A percentile compares a stretch with the other conserved stretches of the same genome.
These are phyloP conservation scores for Apiospora saccharicola DNA, from an alignment of 2,329 filamentous ascomycete genomes.

Conservation along the genomic window DNA sequence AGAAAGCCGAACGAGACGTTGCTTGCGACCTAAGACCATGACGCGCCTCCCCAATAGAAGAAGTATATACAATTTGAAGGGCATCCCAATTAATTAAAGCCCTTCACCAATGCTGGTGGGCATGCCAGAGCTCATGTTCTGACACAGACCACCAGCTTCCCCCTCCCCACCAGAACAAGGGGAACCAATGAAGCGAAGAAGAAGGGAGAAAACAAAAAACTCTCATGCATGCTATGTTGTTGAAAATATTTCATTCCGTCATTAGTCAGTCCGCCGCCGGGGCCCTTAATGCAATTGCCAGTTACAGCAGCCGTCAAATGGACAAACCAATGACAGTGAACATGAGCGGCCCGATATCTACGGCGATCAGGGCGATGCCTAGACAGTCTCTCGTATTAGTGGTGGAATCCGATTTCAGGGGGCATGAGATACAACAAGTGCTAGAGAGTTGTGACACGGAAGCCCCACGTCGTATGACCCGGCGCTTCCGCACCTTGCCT, in stretches of 20 bases:
- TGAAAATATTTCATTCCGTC: constrained; percentile 13
- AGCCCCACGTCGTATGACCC: constrained; percentile 9
- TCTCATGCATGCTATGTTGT: constrained; percentile 14
- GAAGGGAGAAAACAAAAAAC: not conserved
- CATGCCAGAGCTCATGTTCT: not conserved
- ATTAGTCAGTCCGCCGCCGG: not conserved
- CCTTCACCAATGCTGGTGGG: not conserved
- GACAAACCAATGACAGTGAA: constrained; percentile 49
- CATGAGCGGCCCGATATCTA: constrained; percentile 51
- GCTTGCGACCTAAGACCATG: not conserved
- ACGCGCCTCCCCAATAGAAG: not conserved
- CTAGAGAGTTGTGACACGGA: constrained; percentile 6
- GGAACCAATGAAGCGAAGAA: not conserved
- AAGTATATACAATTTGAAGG: constrained; percentile 10
- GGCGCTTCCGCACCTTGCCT: not conserved
- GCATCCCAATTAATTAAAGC: not conserved
- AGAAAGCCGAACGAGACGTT: not conserved
- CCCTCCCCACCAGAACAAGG: not conserved
- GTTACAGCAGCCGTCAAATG: constrained; percentile 5
- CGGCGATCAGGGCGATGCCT: constrained; percentile 47
- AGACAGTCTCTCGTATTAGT: constrained; percentile 9
- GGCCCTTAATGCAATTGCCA: constrained; percentile 5
- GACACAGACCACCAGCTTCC: not conserved
- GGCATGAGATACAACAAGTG: not conserved
- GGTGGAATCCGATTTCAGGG: not conserved